Conservation (phyloP, 208 protist species). For the Strigomonas galati region DNA sequence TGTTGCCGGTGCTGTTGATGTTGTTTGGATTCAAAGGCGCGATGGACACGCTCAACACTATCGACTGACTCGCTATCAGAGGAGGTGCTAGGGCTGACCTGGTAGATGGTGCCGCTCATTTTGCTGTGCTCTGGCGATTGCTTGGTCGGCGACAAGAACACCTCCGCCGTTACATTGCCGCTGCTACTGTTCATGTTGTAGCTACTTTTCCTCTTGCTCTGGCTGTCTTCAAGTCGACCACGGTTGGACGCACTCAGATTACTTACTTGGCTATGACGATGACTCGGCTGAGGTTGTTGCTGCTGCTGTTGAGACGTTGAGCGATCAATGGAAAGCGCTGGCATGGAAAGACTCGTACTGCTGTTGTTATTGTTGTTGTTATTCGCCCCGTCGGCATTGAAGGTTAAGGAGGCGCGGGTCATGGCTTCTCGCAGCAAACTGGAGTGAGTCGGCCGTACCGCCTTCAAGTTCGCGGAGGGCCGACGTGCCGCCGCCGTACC, state of each 20-base stretch:
- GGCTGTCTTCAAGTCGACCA: no score
- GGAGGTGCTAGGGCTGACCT: neutral
- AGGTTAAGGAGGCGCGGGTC: neutral
- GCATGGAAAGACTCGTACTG: no score
- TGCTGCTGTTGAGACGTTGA: neutral
- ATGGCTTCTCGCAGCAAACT: neutral
- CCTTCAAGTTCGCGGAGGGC: neutral
- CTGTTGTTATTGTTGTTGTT: neutral
- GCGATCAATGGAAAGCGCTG: neutral
- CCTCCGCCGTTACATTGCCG: neutral
- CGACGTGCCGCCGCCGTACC: no score
- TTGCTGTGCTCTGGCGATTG: neutral
- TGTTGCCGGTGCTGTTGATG: no score
- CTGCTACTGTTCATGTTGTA: neutral
- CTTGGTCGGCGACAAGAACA: neutral
- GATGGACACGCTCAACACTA: no score
- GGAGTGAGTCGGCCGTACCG: neutral
- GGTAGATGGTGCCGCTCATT: neutral
- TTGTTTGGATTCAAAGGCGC: no score
- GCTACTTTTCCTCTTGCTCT: no score
- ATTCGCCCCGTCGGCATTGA: neutral
- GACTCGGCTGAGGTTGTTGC: neutral
- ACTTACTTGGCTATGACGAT: no score
- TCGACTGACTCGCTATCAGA: neutral
- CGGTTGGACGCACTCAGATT: no score